phyloP scores from a whole-genome alignment of 208 protist genomes.

The Zelonia costaricensis region DNA sequence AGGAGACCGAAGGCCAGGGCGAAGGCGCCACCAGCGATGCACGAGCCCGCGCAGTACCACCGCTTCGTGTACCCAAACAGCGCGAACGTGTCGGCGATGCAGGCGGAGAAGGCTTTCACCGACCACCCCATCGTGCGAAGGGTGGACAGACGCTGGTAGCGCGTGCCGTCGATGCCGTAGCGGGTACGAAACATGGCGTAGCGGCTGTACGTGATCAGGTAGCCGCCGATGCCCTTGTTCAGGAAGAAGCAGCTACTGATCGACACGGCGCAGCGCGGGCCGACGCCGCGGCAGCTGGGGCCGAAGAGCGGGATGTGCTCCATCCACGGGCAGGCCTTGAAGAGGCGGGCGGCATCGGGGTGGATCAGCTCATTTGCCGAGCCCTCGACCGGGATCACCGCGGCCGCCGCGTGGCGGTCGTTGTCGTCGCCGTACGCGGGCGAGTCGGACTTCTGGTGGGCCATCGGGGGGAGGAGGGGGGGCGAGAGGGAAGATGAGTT shows the following conservation, averaged over 20 bases:
- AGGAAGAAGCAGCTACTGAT: slow-evolving; percentile 48
- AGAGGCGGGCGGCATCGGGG: slow-evolving; percentile 32
- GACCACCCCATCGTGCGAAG: slow-evolving; percentile 75
- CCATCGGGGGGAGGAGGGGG: no score
- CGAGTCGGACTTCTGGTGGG: no score
- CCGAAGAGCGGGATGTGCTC: slow-evolving; percentile 39
- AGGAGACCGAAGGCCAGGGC: no score
- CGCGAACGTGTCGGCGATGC: slow-evolving; percentile 51
- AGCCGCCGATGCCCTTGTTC: slow-evolving; percentile 48
- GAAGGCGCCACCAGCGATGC: no score
- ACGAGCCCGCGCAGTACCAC: slow-evolving; percentile 52
- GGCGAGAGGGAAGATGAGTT: no score
- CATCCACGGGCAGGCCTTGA: slow-evolving; percentile 23
- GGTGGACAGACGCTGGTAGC: slow-evolving; percentile 55
- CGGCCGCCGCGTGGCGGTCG: no score
- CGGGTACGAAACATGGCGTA: slow-evolving; percentile 48
- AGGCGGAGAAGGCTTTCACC: slow-evolving; percentile 55
- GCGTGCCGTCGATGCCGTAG: slow-evolving; percentile 33
- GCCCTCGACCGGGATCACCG: no score
- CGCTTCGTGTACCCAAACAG: slow-evolving; percentile 70
- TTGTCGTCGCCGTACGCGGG: no score
- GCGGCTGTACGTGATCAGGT: slow-evolving; percentile 32
- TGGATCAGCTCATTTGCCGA: slow-evolving; percentile 22
- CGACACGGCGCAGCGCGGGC: slow-evolving; percentile 24
- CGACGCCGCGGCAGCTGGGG: slow-evolving; percentile 31